Base-by-base conservation (phyloP, 768 basidiomycete genomes). In the Hortiboletus flavorubellus region DNA sequence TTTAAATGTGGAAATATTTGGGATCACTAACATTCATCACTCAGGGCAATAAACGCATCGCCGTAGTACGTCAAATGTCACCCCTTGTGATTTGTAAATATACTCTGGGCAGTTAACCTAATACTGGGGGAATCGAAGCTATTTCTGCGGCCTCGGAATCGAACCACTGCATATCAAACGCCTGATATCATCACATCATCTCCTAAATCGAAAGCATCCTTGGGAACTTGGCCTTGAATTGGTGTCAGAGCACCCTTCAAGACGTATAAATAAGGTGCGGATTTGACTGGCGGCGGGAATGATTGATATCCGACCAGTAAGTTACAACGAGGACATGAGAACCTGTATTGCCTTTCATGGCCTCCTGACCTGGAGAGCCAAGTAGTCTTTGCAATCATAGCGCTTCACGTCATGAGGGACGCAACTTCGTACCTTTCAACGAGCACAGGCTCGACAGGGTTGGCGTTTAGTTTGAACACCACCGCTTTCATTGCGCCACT, bases 381-480 rank as follows among this genome's bases (percentile, higher is more conserved):
- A 50, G 46, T 56, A 44, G 33, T 57, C 33, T 29, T 53, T 58
- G 30, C 44, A 43, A 66, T 68, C 54, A 59, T 59, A 62, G 45
- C 26, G 23, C 35, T 54, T 61, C 56, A 59, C 49, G 54, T 56
- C 53, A 56, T 46, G 44, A 48, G 38, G 39, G 18, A 45, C 26
- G 40, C 44, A 56, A 51, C 34, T 11, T 72, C 79, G 65, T 67
- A 91, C 92, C 91, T 83, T 75, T 93, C 86, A 18, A 94, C 68
- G 18, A 94, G 76, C 57, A 92, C 79, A 34, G 89, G 83, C 11
- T 89, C 85, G 31, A 79, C 78, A 33, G 81, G 63, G 16, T 77
- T 76, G 3, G 89, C 91, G 64, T 95, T 96, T 64, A 96, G 68
- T 71, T 96, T 97, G 82, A 94, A 95, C 10, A 92, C 76, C 66